Conservation (phyloP, 2,329 filamentous ascomycete genomes). For the Botrytis deweyae region DNA sequence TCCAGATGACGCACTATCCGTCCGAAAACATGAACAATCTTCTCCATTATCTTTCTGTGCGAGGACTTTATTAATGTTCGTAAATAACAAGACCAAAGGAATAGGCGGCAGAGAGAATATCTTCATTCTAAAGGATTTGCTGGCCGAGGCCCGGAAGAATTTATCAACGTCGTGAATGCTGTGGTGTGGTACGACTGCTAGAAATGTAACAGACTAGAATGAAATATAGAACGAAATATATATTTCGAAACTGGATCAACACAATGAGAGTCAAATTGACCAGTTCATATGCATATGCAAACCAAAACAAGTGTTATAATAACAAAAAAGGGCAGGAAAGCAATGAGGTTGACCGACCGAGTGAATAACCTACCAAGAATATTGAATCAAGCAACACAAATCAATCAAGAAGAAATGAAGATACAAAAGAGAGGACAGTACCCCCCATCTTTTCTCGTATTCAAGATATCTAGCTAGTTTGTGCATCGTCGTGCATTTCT, state of each 20-base stretch:
- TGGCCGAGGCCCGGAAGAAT: background rate
- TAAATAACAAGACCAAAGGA: background rate
- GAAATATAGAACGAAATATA: no score
- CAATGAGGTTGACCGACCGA: background rate
- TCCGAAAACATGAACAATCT: conserved; percentile 36
- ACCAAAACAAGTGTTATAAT: background rate
- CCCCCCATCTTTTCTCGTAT: background rate
- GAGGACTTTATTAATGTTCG: conserved; percentile 2
- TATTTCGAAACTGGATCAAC: background rate
- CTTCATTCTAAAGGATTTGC: background rate
- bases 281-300: background rate
- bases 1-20: conserved; percentile 32
- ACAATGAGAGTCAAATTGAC: background rate
- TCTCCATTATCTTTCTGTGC: conserved; percentile 35
- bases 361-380: background rate
- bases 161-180: background rate
- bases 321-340: background rate
- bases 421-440: background rate
- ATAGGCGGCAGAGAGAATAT: background rate
- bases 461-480: background rate
- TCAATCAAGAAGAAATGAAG: background rate
- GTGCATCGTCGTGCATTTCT: conserved; percentile 1
- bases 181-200: background rate
- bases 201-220: background rate
- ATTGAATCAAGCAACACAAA: background rate